Conservation (phyloP, 129 eudicot genomes). For the carrot (Daucus carota) region DNA sequence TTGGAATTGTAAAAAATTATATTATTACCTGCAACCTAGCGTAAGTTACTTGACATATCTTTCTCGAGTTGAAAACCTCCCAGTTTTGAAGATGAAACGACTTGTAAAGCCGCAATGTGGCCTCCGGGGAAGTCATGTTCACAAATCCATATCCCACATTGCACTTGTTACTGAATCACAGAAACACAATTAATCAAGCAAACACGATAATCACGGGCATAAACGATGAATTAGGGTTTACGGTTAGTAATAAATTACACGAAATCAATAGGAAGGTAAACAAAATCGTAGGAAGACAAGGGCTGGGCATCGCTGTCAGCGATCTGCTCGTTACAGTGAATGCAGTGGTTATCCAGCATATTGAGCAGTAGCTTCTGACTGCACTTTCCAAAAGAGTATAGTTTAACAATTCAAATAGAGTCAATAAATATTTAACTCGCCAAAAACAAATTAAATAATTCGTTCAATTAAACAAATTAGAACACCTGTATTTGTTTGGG, state of each 20-base stretch:
- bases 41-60: constrained; percentile 85
- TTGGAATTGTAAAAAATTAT: no score
- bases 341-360: constrained; percentile 99
- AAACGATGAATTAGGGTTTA: no score
- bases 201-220: no score
- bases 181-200: no score
- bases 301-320: constrained; percentile 40
- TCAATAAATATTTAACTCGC: background rate
- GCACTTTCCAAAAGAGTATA: constrained; percentile 1
- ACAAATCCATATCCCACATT: constrained; percentile 98
- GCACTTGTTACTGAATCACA: constrained; percentile 64
- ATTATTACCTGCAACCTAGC: constrained; percentile 73
- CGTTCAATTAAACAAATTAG: background rate
- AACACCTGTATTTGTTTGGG: constrained; percentile 91
- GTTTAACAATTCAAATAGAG: background rate
- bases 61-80: constrained; percentile 95
- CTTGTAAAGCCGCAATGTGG: constrained; percentile 70
- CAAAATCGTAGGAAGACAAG: constrained; percentile 79
- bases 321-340: constrained; percentile 86
- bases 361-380: constrained; percentile 89
- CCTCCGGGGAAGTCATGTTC: constrained; percentile 92
- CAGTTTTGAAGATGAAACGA: constrained; percentile 78
- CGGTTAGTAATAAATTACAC: constrained; percentile 48
- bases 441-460: background rate
- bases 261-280: constrained; percentile 94